Evolutionary conservation across 495 filamentous ascomycete genomes (phyloP), one percentile per base, ranked within the genome.

Genomic region (Neurospora sp.): DNA sequence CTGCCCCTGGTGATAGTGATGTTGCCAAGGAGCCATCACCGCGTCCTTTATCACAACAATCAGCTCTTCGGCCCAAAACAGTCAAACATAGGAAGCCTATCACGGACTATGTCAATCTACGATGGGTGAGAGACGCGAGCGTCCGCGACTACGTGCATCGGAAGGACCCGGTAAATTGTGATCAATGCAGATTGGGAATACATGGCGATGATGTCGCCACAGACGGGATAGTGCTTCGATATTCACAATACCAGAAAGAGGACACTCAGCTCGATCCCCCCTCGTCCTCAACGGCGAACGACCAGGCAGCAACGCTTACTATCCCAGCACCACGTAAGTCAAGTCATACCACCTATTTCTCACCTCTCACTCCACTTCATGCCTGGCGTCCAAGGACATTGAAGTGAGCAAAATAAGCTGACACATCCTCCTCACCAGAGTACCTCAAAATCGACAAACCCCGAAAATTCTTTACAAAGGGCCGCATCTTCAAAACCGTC

Each of bases 381-480:
- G 3, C 27, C 27, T 31, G 27, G 27, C 16, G 41, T 6, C 41
- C 14, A 42, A 18, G 6, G 6, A 35, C 31, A 31, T 31, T 31
- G 27, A 35, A 35, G 31, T 35, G 31, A 35, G 31, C 31, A 35
- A 0, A 35, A 35, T 35, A 65, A 65, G 68, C 68, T 69, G 35
- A 69, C 68, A 10, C 37, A 20, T 10, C 10, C 20, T 4, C 6
- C 5, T 35, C 12, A 8, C 9, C 59, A 79, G 78, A 41, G 39
- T 80, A 80, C 75, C 27, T 76, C 40, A 53, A 70, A 38, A 70
- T 77, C 37, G 61, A 76, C 53, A 83, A 81, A 44, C 79, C 78
- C 39, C 82, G 82, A 71, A 83, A 81, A 73, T 85, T 85, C 81
- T 80, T 83, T 72, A 76, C 76, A 69, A 59, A 77, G 3, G 80